A percentile compares a stretch with the other conserved stretches of the same genome.
Conservation (phyloP, 208 protist genomes). For the Naegleria fowleri region DNA sequence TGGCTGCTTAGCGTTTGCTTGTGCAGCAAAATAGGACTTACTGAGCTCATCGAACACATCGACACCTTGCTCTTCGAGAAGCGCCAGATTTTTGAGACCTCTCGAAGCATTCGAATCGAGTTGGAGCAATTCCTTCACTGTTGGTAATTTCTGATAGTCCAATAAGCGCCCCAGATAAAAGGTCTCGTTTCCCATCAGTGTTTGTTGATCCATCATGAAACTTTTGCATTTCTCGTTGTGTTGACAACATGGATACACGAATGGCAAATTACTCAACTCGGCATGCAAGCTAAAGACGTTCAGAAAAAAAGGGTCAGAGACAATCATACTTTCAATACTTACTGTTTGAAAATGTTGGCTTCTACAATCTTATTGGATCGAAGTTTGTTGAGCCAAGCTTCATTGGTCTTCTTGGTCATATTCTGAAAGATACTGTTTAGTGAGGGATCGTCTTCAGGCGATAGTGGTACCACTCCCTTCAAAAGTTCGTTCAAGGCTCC, state of each 20-base stretch:
- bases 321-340: background rate
- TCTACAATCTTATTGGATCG: background rate
- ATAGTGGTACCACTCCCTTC: background rate
- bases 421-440: background rate
- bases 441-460: background rate
- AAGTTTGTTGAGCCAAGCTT: background rate
- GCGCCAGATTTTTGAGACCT: background rate
- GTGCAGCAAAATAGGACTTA: background rate
- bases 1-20: background rate
- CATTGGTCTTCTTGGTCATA: background rate
- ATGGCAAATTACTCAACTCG: background rate
- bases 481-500: background rate
- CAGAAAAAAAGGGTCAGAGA: no score
- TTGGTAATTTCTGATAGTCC: background rate
- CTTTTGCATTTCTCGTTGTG: background rate
- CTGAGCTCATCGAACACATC: background rate
- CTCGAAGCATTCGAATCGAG: background rate
- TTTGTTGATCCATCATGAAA: background rate
- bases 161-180: background rate
- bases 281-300: background rate
- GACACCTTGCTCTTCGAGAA: background rate
- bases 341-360: background rate
- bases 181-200: background rate
- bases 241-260: background rate
- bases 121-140: background rate